Base-by-base conservation (phyloP, 2,329 filamentous ascomycete genomes). In the Aciculosporium take region DNA sequence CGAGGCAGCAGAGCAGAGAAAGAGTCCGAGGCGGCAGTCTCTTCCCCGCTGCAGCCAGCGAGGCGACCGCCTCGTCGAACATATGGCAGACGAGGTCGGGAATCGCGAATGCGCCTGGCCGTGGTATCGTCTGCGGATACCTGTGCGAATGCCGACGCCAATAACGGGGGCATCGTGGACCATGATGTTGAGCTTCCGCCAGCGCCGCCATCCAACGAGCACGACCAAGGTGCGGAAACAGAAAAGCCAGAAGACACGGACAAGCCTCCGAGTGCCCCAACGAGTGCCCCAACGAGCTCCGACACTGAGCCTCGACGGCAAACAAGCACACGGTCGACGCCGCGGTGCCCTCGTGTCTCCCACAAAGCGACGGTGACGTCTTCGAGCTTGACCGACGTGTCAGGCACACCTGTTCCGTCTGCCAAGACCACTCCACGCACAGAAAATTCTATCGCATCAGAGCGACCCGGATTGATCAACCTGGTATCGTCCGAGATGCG, bases 371-470 rank as follows among this genome's bases (percentile, higher is more conserved):
- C 36, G 28, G 48, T 43, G 4, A 50, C 61, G 2, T 59, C 57
- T 2, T 68, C 66, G 2, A 60, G 57, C 5, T 51, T 69, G 9
- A 68, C 63, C 41, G 48, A 56, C 18, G 45, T 68, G 12, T 61
- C 61, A 2, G 51, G 54, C 1, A 68, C 67, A 0, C 66, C 67
- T 2, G 46, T 48, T 0, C 47, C 58, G 3, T 64, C 64, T 2
- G 53, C 52, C 28, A 57, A 59, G 28, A 61, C 58, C 4, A 60
- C 60, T 2, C 58, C 62, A 1, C 55, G 51, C 13, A 64, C 56
- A 2, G 56, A 57, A 25, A 55, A 56, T 4, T 63, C 62, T 0
- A 41, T 46, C 2, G 30, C 34, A 9, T 55, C 54, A n/a, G 45
- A 52, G 12, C 46, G 34, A 40, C 41, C 40, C 10, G 49, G 45